phyloP scores from a whole-genome alignment of 352 stramenopile genomes.

The Aphanomyces stellatus region DNA sequence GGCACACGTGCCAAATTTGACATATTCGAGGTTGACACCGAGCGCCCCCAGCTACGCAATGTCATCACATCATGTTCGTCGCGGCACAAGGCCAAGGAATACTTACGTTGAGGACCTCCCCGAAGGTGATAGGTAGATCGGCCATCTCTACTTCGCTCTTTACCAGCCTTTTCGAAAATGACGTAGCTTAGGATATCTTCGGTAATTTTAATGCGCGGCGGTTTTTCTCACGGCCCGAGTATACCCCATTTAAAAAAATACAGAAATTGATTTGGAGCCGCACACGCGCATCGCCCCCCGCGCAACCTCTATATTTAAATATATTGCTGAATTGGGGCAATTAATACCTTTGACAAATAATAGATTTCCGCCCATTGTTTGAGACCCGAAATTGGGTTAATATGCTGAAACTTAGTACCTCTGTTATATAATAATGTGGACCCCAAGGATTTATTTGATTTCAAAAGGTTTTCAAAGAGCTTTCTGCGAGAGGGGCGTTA shows the following conservation, averaged over 20 bases:
- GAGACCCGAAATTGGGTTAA: background rate
- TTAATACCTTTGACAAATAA: background rate
- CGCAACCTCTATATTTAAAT: background rate
- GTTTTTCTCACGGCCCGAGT: background rate
- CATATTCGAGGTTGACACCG: slow-evolving; percentile 85
- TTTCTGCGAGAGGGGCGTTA: slow-evolving; percentile 8
- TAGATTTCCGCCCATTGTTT: background rate
- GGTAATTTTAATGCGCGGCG: background rate
- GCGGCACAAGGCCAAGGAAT: background rate
- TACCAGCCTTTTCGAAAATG: slow-evolving; percentile 22
- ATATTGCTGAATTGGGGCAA: background rate
- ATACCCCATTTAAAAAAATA: slow-evolving; percentile 2
- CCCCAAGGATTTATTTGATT: background rate
- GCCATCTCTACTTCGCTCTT: slow-evolving; percentile 15
- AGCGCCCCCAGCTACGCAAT: slow-evolving; percentile 67
- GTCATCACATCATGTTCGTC: background rate
- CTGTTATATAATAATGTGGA: slow-evolving; percentile 14
- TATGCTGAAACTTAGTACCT: background rate
- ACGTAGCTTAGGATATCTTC: slow-evolving; percentile 14
- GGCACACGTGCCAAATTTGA: slow-evolving; percentile 90
- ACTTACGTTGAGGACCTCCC: slow-evolving; percentile 86
- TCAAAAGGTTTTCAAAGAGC: background rate
- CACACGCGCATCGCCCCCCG: background rate
- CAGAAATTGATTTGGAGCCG: slow-evolving; percentile 9
- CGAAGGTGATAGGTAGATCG: slow-evolving; percentile 84